Conservation (phyloP, 257 asterid genomes). For the Solanum sparsipilum region DNA sequence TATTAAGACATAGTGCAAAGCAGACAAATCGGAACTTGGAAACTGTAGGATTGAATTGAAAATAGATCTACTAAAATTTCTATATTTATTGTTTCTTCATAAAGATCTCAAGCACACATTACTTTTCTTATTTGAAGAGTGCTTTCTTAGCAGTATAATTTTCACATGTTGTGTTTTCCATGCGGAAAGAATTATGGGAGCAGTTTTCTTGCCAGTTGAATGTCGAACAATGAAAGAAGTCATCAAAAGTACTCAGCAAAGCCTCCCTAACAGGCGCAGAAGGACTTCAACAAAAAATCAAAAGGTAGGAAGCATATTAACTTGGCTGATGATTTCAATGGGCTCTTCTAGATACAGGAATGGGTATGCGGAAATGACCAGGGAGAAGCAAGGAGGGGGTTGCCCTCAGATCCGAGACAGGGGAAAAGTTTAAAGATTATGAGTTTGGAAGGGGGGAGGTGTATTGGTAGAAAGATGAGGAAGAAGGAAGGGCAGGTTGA, state of each 20-base stretch:
- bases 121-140: not conserved
- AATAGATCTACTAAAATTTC: not conserved
- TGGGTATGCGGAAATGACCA: not conserved
- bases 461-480: not conserved
- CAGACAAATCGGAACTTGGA: not conserved
- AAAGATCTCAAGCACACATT: not conserved
- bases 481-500: not conserved
- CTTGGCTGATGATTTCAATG: not conserved
- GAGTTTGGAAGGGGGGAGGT: not conserved
- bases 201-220: not conserved
- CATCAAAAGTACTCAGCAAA: not conserved
- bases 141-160: not conserved
- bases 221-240: not conserved
- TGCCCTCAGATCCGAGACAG: not conserved
- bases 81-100: not conserved
- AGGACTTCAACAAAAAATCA: not conserved
- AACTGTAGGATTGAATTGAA: not conserved
- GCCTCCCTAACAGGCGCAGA: not conserved
- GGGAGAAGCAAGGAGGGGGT: not conserved
- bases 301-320: not conserved
- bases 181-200: not conserved
- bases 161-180: not conserved
- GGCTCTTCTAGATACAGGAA: not conserved
- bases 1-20: not conserved
- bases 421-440: not conserved